Conservation (phyloP, 805 yeast genomes). For the Candida dendrica region DNA sequence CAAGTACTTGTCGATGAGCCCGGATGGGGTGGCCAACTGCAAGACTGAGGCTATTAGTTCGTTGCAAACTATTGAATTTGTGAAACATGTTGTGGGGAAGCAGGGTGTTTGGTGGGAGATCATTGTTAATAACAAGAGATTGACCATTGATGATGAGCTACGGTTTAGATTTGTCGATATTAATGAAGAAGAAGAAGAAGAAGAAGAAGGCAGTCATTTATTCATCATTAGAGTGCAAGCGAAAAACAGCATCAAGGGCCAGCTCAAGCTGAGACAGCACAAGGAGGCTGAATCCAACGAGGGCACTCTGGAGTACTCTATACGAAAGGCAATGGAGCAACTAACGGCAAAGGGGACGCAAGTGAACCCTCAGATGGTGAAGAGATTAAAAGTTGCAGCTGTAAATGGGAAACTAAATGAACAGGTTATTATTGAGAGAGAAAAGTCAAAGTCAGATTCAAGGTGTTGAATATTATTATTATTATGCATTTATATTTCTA, state of each 20-base stretch:
- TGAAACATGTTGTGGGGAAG: conserved; percentile 5
- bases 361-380: conserved; percentile 9
- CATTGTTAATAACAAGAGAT: conserved; percentile 4
- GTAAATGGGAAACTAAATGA: conserved; percentile 28
- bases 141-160: not conserved
- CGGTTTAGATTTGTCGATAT: not conserved
- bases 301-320: conserved; percentile 14
- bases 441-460: conserved; percentile 22
- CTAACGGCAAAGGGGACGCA: conserved; percentile 13
- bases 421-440: conserved; percentile 25
- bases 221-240: conserved; percentile 11
- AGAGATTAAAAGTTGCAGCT: conserved; percentile 12
- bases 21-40: conserved; percentile 15
- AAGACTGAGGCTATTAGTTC: conserved; percentile 26
- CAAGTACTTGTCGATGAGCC: conserved; percentile 18
- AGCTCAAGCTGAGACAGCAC: conserved; percentile 8
- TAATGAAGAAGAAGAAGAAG: conserved; percentile 1
- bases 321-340: conserved; percentile 18
- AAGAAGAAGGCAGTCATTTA: conserved; percentile 3
- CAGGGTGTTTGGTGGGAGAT: conserved; percentile 9
- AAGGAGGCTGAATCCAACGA: conserved; percentile 3
- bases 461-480: too few species aligned
- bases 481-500: too few species aligned
- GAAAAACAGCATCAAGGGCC: conserved; percentile 12
- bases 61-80: conserved; percentile 19